A percentile compares a stretch with the other conserved stretches of the same genome.
phyloP scores from a whole-genome alignment of 1,284 basidiomycete genomes.

The Stygiomarasmius scandens region DNA sequence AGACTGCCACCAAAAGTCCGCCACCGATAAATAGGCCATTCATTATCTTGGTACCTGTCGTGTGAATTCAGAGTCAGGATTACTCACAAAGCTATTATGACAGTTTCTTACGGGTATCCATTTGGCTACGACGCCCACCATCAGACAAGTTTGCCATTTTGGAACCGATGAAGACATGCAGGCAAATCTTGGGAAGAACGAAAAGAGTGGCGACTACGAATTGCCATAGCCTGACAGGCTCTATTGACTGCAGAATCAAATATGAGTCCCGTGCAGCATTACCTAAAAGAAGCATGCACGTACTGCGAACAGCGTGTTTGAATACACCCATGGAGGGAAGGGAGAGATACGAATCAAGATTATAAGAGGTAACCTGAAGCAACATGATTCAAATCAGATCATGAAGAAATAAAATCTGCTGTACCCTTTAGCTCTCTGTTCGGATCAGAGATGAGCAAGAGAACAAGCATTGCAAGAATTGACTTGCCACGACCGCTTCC shows the following conservation, averaged over 20 bases:
- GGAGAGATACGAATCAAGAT: conserved; percentile 81
- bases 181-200: conserved; percentile 68
- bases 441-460: too few species aligned
- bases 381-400: not conserved
- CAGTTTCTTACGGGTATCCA: conserved; percentile 65
- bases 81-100: conserved; percentile 6
- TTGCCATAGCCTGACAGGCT: conserved; percentile 72
- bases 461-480: not conserved
- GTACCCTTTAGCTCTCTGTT: conserved; percentile 20
- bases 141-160: conserved; percentile 76
- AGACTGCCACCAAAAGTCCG: conserved; percentile 56
- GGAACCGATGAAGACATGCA: conserved; percentile 80
- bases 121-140: conserved; percentile 69
- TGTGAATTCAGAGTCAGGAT: conserved; percentile 7
- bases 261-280: not conserved
- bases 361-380: conserved; percentile 63
- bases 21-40: conserved; percentile 61
- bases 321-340: conserved; percentile 83
- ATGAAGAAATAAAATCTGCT: not conserved
- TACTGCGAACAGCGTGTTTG: conserved; percentile 78
- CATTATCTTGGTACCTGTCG: conserved; percentile 62
- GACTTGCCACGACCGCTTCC: conserved; percentile 73
- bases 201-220: conserved; percentile 74
- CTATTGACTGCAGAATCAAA: conserved; percentile 57
- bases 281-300: conserved; percentile 28